Evolutionary conservation across 192 early-diverging fungal species (phyloP), one percentile per base, ranked within the genome.

Genomic region (Paraglomus brasilianum): DNA sequence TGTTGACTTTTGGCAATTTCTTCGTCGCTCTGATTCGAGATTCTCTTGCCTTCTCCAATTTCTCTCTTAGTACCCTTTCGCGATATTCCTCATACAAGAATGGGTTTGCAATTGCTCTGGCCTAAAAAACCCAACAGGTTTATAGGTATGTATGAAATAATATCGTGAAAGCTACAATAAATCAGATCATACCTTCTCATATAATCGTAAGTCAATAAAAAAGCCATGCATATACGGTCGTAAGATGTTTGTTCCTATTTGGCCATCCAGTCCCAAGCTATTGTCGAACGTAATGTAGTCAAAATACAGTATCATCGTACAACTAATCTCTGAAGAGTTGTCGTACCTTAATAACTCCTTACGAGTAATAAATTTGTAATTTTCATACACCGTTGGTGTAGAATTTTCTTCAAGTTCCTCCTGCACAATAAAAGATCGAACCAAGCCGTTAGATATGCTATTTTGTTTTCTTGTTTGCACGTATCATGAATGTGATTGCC

Each of bases 221-320:
- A 94, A 98, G 58, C 96, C 96, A 77, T 98, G 96, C 95, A 98
- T 97, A 72, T 98, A 98, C 1, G 95, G 91, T 72, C 93, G 94
- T 71, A 97, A 86, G 8, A 95, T 87, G 68, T 91, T 87, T 41
- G 93, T 93, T 22, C 96, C 96, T 64, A 99, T 82, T 19, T 96
- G 82, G 69, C 97, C 93, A 58, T 95, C 90, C 72, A 99, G 81
- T 15, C 91, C 92, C 67, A 98, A 88, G 19, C 80, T 87, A 66
- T 45, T 43, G 57, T 14, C n/a, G 24, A 57, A 19, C 17, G 14
- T 41, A 15, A 39, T 53, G 46, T n/a, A 49, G 9, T 43, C 30
- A 43, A 49, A 44, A 66, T 14, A 9, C 43, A 13, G 19, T 11
- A 50, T 19, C 19, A 56, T 68, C 42, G 44, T 11, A 14, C 39